phyloP scores from a whole-genome alignment of 805 yeast genomes.

The Candida boleticola region DNA sequence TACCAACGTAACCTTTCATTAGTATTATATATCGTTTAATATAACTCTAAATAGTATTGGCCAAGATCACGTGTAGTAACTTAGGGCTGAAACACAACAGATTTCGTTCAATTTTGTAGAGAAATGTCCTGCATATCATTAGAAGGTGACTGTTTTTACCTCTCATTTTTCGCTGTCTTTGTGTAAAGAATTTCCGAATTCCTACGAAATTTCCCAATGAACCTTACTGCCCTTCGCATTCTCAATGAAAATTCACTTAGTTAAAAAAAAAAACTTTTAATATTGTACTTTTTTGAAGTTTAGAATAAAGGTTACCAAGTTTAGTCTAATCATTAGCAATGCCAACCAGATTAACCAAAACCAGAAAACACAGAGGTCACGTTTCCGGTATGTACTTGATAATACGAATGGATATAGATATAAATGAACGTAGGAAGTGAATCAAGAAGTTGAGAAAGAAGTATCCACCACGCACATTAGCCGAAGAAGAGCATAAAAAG shows the following conservation, averaged over 20 bases:
- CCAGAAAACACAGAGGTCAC: constrained; percentile 99
- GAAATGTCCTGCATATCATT: too few species aligned
- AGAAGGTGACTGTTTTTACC: constrained; percentile 2
- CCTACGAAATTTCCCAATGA: too few species aligned
- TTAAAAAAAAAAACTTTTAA: not conserved
- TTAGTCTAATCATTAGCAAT: constrained; percentile 43
- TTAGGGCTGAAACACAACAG: too few species aligned
- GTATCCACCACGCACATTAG: too few species aligned
- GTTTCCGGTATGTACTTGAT: constrained; percentile 85
- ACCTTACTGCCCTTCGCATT: not conserved
- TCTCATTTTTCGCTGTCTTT: not conserved
- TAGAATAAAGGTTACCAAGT: constrained; percentile 1
- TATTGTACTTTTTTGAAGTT: not conserved
- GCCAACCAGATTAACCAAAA: constrained; percentile 99
- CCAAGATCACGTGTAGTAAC: too few species aligned
- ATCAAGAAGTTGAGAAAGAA: too few species aligned
- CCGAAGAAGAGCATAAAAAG: too few species aligned
- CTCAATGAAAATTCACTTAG: not conserved
- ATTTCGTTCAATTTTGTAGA: too few species aligned
- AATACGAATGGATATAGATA: not conserved
- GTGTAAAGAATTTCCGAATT: not conserved
- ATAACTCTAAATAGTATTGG: too few species aligned
- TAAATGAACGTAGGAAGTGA: not conserved
- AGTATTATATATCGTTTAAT: too few species aligned
- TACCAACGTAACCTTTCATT: too few species aligned